phyloP scores from a whole-genome alignment of 495 filamentous ascomycete species.

The Talaromyces trachyspermus region DNA sequence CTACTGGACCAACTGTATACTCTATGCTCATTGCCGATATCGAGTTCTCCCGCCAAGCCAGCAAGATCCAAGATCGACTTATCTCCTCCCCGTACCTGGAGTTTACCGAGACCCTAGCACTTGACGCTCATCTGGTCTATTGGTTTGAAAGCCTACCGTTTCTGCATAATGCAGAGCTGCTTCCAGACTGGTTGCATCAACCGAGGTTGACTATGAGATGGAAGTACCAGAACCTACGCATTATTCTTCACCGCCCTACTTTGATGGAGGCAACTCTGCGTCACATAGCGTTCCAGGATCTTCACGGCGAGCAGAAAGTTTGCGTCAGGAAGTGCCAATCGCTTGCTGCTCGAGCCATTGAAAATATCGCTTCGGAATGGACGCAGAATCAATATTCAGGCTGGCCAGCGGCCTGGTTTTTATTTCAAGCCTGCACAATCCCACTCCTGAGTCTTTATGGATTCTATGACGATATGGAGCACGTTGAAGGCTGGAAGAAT shows the following conservation, averaged over 20 bases:
- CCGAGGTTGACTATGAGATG: constrained; percentile 63
- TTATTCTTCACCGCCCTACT: constrained; percentile 58
- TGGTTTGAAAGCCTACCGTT: constrained; percentile 57
- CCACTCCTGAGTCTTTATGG: constrained; percentile 57
- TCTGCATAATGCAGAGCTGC: constrained; percentile 49
- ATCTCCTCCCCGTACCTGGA: constrained; percentile 51
- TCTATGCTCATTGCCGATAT: constrained; percentile 43
- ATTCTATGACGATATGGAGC: constrained; percentile 41
- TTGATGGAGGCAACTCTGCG: constrained; percentile 54
- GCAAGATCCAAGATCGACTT: constrained; percentile 58
- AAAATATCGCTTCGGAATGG: constrained; percentile 50
- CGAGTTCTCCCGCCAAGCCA: constrained; percentile 64
- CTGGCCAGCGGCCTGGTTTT: constrained; percentile 66
- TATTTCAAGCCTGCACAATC: constrained; percentile 64
- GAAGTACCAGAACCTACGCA: constrained; percentile 63
- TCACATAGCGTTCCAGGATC: constrained; percentile 37
- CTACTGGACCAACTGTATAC: constrained; percentile 13
- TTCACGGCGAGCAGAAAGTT: constrained; percentile 50
- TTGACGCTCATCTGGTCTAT: constrained; percentile 52
- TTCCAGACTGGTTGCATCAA: constrained; percentile 56
- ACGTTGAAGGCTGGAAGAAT: constrained; percentile 22
- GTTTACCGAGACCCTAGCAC: constrained; percentile 45
- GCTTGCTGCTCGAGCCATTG: constrained; percentile 56
- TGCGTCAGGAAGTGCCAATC: constrained; percentile 53
- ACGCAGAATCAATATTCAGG: constrained; percentile 60